Base-by-base conservation (phyloP, 495 filamentous ascomycete genomes). In the Annulohypoxylon moriforme region DNA sequence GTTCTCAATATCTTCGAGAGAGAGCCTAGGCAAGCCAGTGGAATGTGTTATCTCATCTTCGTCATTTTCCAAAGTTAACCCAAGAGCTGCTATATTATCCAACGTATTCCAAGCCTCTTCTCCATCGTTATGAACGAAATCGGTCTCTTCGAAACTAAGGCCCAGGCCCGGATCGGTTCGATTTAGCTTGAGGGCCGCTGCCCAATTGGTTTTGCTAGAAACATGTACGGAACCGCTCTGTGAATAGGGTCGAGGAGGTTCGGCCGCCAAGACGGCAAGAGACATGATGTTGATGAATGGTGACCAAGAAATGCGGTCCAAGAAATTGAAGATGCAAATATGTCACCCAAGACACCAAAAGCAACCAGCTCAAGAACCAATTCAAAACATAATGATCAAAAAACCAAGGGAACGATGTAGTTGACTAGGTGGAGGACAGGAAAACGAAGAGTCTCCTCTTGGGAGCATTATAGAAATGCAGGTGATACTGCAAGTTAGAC, bases 21-120 rank as follows among this genome's bases (percentile, higher is more conserved):
- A 69, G 57, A 73, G 69, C 59, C 46, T 77, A 50, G 72, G 77
- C 38, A 76, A 75, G 53, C 52, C 69, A 61, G 68, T 69, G 53
- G 56, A 69, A 68, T 71, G 75, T 52, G 69, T 70, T 57, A 69
- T 68, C 29, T 77, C 58, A 29, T 73, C 71, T 18, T 74, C 76
- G 40, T 79, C 77, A 62, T 76, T 76, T 49, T 74, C 76, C 64
- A 83, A 77, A 58, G 75, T 76, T 61, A 80, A 75, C 27, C 75
- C 76, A 69, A 80, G 68, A 40, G 76, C 76, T 44, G 80, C 68
- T 69, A 82, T 79, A 50, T 77, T 82, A 78, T 85, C 83, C 76
- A 83, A 80, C 69, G 77, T 76, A 60, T 76, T 74, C 78, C 78
- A 80, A 11, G 60, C 60, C 27, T 77, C 75, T 25, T 67, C 58